Base-by-base conservation (phyloP, 306 rosid species). In the Sindora glabra region DNA sequence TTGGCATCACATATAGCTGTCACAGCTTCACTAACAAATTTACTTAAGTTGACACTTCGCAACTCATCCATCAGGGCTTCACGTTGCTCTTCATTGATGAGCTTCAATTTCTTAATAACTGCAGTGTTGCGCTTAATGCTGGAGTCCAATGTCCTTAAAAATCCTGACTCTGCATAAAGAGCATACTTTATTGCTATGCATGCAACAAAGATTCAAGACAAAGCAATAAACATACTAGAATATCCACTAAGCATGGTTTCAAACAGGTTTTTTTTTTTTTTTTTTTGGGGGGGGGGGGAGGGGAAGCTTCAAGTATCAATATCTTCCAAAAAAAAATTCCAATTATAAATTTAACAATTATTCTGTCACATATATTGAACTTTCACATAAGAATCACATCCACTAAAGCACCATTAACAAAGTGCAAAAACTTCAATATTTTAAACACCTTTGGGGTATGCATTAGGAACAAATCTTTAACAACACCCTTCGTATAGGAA, bases 11-110 rank as follows among this genome's bases (percentile, higher is more conserved):
- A 89, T 51, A 94, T 89, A 47, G 99, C 86, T 40, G 94, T 64
- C 57, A 94, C 97, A 32, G 99, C 99, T 83, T 94, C 99, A 62
- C 95, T 94, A 46, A 89, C 99, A 84, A 94, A 94, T 84, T 94
- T 94, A 79, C 95, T 94, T 40, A 94, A 79, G 75, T 94, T 94
- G 77, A 94, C 95, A 86, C 69, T 67, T 64, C 80, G 82, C 69
- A 94, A 71, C 16, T 94, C 99, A 10, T 94, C 99, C 80, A 86
- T 83, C 75, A 89, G 74, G 32, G 91, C 76, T 61, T 86, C 99
- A 15, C 95, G 85, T 72, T 80, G 99, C 80, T 94, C 99, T 72
- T 94, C 97, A 71, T 89, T 94, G 48, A 89, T 94, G 79, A 82
- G 99, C 84, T 86, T 94, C 69, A 94, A 85, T 61, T 94, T 94